Evolutionary conservation across 2,329 filamentous ascomycete genomes (phyloP), one percentile per base, ranked within the genome.

Genomic region (Penicillium sp.): DNA sequence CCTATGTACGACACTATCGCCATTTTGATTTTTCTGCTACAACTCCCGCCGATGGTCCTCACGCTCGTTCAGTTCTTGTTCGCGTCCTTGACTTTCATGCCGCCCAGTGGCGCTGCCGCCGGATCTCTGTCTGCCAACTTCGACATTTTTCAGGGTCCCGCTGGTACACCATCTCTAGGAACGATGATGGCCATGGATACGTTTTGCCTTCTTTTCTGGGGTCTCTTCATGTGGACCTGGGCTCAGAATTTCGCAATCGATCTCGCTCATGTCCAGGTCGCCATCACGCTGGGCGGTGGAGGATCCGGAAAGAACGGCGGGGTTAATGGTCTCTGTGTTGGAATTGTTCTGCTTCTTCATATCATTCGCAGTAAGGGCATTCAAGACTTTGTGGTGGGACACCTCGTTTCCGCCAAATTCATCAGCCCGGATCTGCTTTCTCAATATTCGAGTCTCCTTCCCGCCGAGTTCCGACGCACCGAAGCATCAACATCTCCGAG

Each of bases 1-100:
- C 93, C 93, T 53, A 87, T 96, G 71, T 90, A 92, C 78, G 93
- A 98, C 78, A 96, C 93, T 60, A 91, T 97, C 77, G 92, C 93
- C 72, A 96, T 98, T 70, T 87, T 98, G 74, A 96, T 97, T 77
- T 90, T 97, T 68, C 85, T 98, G 65, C 90, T 97, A 77, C 93
- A 96, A 73, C 86, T 97, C 10, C 93, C 93, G 29, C 91, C 93
- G 23, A 88, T 93, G 69, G 88, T 93, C 57, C 84, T 97, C 69
- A 93, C 92, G 62, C 83, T 92, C 74, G 91, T 96, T 69, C 96
- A 97, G 76, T 88, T 92, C 72, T 85, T 96, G 65, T 98, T 97
- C 77, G 92, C 93, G 65, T 88, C 92, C 63, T 84, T 97, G 72
- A 97, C 93, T 48, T 96, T 97, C 72, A 92, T 96, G 62, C 91